These are phyloP conservation scores for Solanum aculeatissimum DNA, from an alignment of 305 asterid species.

Conservation along the genomic window DNA sequence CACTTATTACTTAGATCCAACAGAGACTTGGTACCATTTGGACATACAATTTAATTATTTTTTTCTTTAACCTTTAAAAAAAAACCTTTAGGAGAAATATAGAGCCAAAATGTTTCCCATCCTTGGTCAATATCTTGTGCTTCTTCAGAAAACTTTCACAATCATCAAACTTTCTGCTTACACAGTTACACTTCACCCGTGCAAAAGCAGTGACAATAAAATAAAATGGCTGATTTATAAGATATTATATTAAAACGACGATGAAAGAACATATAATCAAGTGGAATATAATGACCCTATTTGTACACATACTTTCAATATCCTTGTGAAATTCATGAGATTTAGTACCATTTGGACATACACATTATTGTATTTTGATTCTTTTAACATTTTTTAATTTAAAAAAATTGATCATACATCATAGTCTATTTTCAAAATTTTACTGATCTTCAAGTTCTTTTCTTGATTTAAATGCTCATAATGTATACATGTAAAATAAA, in stretches of 20 bases:
- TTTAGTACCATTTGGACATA: background rate
- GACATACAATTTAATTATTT: too few relatives aligned
- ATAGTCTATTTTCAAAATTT: too few relatives aligned
- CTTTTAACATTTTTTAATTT: too few relatives aligned
- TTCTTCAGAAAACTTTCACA: slow-evolving; percentile 58
- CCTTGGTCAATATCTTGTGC: slow-evolving; percentile 52
- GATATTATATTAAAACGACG: background rate
- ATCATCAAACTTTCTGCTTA: slow-evolving; percentile 40
- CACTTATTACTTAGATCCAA: too few relatives aligned
- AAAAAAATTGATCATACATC: too few relatives aligned
- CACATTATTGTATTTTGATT: background rate
- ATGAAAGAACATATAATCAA: background rate
- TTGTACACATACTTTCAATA: fast-evolving
- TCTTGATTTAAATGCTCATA: background rate
- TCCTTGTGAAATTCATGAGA: background rate
- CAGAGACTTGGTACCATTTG: too few relatives aligned
- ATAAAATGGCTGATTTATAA: background rate
- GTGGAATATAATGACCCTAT: background rate
- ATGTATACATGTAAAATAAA: background rate
- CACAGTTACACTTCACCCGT: slow-evolving; percentile 83
- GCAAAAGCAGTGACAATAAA: slow-evolving; percentile 46
- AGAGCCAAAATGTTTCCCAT: slow-evolving; percentile 70
- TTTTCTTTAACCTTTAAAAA: too few relatives aligned
- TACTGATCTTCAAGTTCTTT: background rate
- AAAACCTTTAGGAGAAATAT: too few relatives aligned